Evolutionary conservation across 2,329 filamentous ascomycete genomes (phyloP).

Genomic region (Colletotrichum orbiculare): DNA sequence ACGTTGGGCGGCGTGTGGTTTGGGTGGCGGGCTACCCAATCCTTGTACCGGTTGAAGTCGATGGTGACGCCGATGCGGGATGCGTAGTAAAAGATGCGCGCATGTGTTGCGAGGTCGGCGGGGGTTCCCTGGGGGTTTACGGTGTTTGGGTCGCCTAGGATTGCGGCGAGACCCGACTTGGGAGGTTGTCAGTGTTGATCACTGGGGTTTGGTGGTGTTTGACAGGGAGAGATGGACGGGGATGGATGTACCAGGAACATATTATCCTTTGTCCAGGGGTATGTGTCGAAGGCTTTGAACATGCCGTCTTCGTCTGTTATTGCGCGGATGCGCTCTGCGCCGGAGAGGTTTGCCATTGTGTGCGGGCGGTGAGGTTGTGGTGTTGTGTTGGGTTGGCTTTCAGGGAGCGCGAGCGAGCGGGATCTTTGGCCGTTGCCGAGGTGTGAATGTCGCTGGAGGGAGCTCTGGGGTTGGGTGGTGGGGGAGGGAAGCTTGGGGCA

Average conservation of each 20-base stretch:
- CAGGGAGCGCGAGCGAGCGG: background rate
- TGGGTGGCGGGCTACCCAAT: conserved; percentile 62
- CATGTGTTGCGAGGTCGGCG: conserved; percentile 70
- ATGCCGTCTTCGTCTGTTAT: conserved; percentile 54
- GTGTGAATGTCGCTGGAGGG: conserved; percentile 11
- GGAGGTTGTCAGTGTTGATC: background rate
- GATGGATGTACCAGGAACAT: conserved; percentile 69
- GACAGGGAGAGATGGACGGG: background rate
- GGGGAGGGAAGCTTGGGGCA: conserved; percentile 12
- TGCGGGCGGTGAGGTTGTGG: background rate
- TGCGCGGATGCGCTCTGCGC: conserved; percentile 52
- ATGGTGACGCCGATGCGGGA: conserved; percentile 63
- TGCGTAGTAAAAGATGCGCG: conserved; percentile 75
- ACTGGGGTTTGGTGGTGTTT: background rate
- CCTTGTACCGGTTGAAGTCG: conserved; percentile 75
- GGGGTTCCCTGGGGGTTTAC: conserved; percentile 59
- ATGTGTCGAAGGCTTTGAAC: conserved; percentile 72
- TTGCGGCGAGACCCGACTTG: conserved; percentile 71
- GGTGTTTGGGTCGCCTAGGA: conserved; percentile 65
- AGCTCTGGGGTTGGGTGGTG: conserved; percentile 5
- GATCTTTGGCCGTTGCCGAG: conserved; percentile 3
- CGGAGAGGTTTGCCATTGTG: conserved; percentile 40
- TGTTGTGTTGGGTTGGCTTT: background rate
- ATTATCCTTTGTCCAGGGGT: conserved; percentile 75
- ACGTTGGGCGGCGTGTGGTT: conserved; percentile 49